Percentiles rank a stretch among this genome's conserved stretches.
Evolutionary conservation across 768 basidiomycete genomes (phyloP).

Genomic region (Hydnum rufescens): DNA sequence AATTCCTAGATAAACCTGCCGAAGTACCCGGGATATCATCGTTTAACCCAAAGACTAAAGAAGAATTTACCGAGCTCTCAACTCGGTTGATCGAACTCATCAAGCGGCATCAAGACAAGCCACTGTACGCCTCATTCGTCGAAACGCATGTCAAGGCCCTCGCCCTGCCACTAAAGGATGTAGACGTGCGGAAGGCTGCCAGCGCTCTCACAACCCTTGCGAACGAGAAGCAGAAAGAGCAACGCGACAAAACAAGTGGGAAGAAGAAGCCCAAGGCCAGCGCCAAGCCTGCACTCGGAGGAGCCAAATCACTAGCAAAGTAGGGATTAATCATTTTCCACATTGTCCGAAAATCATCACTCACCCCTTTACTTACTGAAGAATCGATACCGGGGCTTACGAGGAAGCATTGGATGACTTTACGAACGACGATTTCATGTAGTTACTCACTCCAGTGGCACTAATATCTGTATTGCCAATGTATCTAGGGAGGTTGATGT

Average conservation of each 20-base stretch:
- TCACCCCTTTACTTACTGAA: too few species aligned
- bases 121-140: slow-evolving; percentile 64
- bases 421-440: slow-evolving; percentile 82
- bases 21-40: slow-evolving; percentile 24
- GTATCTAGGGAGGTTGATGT: too few species aligned
- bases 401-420: slow-evolving; percentile 87
- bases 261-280: slow-evolving; percentile 72
- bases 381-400: slow-evolving; percentile 65
- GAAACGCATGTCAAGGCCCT: slow-evolving; percentile 68
- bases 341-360: too few species aligned
- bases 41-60: slow-evolving; percentile 69
- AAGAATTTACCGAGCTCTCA: slow-evolving; percentile 65
- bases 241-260: slow-evolving; percentile 63
- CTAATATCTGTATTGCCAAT: too few species aligned
- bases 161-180: slow-evolving; percentile 60
- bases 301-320: slow-evolving; percentile 45
- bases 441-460: too few species aligned
- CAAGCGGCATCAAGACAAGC: slow-evolving; percentile 61
- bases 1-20: background rate
- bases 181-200: slow-evolving; percentile 81
- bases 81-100: slow-evolving; percentile 53
- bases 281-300: slow-evolving; percentile 57
- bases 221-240: slow-evolving; percentile 89
- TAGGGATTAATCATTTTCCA: too few species aligned
- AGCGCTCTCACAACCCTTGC: slow-evolving; percentile 68